Conservation (phyloP, 163 green algal genomes). For the Chloromonas sp. region DNA sequence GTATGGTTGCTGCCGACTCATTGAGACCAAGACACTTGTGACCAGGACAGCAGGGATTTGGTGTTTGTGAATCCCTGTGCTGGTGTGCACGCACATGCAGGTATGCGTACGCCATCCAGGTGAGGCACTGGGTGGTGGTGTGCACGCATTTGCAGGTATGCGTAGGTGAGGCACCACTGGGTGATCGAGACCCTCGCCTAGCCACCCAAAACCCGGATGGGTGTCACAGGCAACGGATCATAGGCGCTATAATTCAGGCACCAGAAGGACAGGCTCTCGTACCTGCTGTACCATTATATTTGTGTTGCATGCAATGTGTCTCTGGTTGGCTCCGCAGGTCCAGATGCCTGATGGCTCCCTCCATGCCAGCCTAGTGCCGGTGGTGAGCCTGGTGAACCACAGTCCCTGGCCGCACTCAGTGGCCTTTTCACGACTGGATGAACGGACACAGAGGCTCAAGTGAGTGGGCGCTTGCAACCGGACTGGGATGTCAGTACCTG, state of each 20-base stretch:
- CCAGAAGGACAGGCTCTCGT: too few relatives aligned
- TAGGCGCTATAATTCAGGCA: too few relatives aligned
- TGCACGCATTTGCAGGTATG: not conserved
- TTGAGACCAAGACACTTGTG: too few relatives aligned
- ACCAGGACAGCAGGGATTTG: too few relatives aligned
- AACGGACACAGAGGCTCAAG: not conserved
- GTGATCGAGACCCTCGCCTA: too few relatives aligned
- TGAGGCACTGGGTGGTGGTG: constrained; percentile 3
- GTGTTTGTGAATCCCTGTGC: too few relatives aligned
- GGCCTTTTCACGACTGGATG: constrained; percentile 32
- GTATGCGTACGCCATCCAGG: constrained; percentile 54
- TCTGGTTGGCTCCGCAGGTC: constrained; percentile 28
- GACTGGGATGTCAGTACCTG: too few relatives aligned
- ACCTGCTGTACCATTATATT: not conserved
- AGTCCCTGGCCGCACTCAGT: constrained; percentile 51
- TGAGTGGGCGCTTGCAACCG: not conserved
- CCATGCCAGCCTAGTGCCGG: constrained; percentile 47
- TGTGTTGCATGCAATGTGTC: not conserved
- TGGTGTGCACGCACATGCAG: not conserved
- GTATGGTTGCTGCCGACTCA: not conserved
- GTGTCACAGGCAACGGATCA: too few relatives aligned
- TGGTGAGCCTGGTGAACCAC: constrained; percentile 69
- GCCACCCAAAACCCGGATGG: too few relatives aligned
- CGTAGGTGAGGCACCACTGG: too few relatives aligned
- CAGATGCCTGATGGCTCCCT: constrained; percentile 33